Conservation (phyloP, 225 moss, liverwort and hornwort genomes). For the Antitrichia curtipendula region DNA sequence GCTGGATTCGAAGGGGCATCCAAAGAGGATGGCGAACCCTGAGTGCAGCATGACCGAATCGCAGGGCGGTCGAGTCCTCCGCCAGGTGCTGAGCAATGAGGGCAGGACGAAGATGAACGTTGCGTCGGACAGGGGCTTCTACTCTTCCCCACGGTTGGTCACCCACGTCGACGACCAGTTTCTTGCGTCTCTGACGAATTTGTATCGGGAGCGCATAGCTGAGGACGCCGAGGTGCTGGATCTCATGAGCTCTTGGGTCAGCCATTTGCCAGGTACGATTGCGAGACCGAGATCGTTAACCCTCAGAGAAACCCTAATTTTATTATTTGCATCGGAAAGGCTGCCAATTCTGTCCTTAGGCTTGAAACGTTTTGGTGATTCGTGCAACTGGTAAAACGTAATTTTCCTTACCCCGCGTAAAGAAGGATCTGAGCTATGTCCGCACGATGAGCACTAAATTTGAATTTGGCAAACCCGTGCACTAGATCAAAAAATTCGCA, state of each 20-base stretch:
- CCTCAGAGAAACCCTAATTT: not conserved
- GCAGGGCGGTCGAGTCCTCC: slow-evolving; percentile 32
- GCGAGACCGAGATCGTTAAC: not conserved
- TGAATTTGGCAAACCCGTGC: not conserved
- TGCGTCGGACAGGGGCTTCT: slow-evolving; percentile 51
- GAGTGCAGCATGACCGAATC: slow-evolving; percentile 28
- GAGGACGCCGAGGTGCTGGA: slow-evolving; percentile 50
- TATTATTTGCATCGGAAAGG: not conserved
- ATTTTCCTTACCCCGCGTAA: not conserved
- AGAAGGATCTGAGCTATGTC: not conserved
- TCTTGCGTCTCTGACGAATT: slow-evolving; percentile 28
- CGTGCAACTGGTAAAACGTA: not conserved
- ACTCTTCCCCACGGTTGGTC: slow-evolving; percentile 45
- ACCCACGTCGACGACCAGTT: slow-evolving; percentile 63
- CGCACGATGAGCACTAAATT: not conserved
- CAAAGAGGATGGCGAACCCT: not conserved
- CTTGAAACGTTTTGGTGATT: not conserved
- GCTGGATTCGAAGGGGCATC: not conserved
- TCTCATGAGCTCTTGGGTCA: slow-evolving; percentile 79
- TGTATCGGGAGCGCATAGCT: slow-evolving; percentile 45
- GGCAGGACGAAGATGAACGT: slow-evolving; percentile 43
- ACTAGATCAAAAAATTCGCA: too few relatives aligned
- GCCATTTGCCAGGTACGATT: slow-evolving; percentile 47
- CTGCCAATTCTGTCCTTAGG: not conserved
- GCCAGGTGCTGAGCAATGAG: slow-evolving; percentile 44